Base-by-base conservation (phyloP, 371 early-diverging fungal genomes). In the Amoeboaphelidium protococcarum region DNA sequence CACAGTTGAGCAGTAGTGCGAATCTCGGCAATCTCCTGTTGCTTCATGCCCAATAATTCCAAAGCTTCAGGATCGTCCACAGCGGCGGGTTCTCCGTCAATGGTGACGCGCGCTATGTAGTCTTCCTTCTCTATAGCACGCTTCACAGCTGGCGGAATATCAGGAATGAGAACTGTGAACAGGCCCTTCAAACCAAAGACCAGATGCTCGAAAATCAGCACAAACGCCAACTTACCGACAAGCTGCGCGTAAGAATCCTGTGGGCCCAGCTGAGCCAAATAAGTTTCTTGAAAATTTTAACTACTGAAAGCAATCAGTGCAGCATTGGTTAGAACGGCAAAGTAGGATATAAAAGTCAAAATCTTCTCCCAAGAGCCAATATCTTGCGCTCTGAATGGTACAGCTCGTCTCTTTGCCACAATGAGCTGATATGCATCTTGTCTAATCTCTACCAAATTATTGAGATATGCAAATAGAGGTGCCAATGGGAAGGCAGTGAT, bases 401-500 rank as follows among this genome's bases (percentile, higher is more conserved):
- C 56, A 2, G 69, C 68, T 26, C 72, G 51, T 44, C 59, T 55
- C 54, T 51, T 20, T 59, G 56, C 51, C 49, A 37, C 23, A n/a
- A 41, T 25, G 27, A 62, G 41, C 57, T 58, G 20, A 25, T 26
- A 26, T 61, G 48, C 61, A 59, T 70, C 72, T 3, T 64, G 53
- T 16, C 71, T 63, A 23, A 68, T 56, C 52, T 72, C 73, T 31
- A 68, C 41, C 1, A 63, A 4, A 40, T 73, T 74, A 52, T 69
- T 67, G 25, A 71, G 2, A 37, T 64, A 54, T 2, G 72, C 70
- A 57, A 74, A 67, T 23, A 70, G 51, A 3, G 76, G 71, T 1
- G 73, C 76, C 19, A 76, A 52, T 2, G 74, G 74, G 51, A 73
- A 73, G n/a, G 69, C 66, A n/a, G 58, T 46, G 2, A 63, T 61